Conservation (phyloP, 2,329 filamentous ascomycete genomes). For the Exophiala viscosa region DNA sequence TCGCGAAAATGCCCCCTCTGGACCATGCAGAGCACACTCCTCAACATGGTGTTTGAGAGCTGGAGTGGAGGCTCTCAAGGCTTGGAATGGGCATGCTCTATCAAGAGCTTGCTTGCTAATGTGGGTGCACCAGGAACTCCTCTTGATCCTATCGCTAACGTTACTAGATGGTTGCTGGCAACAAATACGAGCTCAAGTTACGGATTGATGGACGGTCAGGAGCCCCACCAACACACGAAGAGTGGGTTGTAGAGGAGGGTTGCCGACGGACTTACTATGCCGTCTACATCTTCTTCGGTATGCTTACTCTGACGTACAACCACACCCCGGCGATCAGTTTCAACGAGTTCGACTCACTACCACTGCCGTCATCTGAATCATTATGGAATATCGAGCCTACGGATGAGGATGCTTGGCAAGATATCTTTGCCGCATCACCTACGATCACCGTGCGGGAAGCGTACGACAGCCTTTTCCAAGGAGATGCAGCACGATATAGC, state of each 20-base stretch:
- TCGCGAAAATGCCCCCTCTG: conserved; percentile 94
- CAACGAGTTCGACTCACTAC: conserved; percentile 92
- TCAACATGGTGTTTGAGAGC: conserved; percentile 99
- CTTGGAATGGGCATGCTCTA: conserved; percentile 96
- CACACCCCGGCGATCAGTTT: conserved; percentile 97
- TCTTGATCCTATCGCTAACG: conserved; percentile 25
- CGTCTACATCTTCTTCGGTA: conserved; percentile 97
- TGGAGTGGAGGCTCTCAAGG: conserved; percentile 99
- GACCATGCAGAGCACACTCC: conserved; percentile 94
- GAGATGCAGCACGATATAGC: conserved; percentile 84
- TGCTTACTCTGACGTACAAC: conserved; percentile 93
- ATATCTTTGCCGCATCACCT: conserved; percentile 66
- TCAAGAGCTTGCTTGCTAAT: conserved; percentile 95
- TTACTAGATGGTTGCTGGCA: conserved; percentile 82
- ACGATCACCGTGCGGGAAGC: conserved; percentile 87
- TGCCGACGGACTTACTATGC: conserved; percentile 96
- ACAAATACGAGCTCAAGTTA: conserved; percentile 91
- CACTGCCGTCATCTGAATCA: conserved; percentile 87
- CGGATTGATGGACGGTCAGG: conserved; percentile 82
- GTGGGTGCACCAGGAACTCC: conserved; percentile 33
- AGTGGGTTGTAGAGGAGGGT: conserved; percentile 97
- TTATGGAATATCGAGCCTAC: conserved; percentile 82
- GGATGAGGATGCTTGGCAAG: conserved; percentile 80
- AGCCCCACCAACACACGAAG: conserved; percentile 69
- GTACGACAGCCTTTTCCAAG: conserved; percentile 92